These are phyloP conservation scores for Mollisiaceae sp. DNA, from an alignment of 2,329 filamentous ascomycete species.

Conservation along the genomic window DNA sequence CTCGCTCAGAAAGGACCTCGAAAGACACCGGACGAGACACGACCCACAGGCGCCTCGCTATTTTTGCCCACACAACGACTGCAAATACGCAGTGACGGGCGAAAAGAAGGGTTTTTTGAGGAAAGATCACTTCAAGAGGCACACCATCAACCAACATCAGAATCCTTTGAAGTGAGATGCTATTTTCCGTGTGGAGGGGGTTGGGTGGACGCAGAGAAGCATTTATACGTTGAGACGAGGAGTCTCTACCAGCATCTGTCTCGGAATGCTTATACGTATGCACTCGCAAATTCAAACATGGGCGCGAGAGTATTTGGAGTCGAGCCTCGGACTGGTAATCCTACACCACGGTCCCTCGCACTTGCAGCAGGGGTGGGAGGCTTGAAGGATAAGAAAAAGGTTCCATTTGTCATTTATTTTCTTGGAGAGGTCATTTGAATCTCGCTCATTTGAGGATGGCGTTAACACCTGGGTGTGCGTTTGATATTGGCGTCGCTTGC, in stretches of 20 bases:
- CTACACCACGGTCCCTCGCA: background rate
- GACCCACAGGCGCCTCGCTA: background rate
- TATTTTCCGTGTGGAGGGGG: too few relatives aligned
- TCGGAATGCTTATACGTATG: background rate
- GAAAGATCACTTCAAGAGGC: conserved; percentile 11
- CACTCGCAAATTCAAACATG: background rate
- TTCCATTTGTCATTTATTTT: background rate
- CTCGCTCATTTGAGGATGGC: too few relatives aligned
- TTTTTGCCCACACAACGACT: conserved; percentile 2
- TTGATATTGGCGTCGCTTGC: too few relatives aligned
- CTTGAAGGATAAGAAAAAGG: background rate
- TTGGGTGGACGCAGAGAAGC: too few relatives aligned
- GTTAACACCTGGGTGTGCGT: too few relatives aligned
- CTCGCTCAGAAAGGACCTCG: background rate
- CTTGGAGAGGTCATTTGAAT: background rate
- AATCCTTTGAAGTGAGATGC: background rate
- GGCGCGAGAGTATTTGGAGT: background rate
- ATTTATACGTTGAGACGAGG: too few relatives aligned
- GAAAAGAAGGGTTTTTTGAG: background rate
- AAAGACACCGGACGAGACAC: background rate
- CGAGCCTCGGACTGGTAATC: background rate
- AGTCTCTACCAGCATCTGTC: background rate
- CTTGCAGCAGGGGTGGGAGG: background rate
- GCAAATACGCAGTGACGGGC: background rate
- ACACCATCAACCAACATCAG: conserved; percentile 3